Percentiles rank a stretch among this genome's conserved stretches.
These are phyloP conservation scores for Artemisia annua DNA, from an alignment of 129 eudicot genomes.

Conservation along the genomic window DNA sequence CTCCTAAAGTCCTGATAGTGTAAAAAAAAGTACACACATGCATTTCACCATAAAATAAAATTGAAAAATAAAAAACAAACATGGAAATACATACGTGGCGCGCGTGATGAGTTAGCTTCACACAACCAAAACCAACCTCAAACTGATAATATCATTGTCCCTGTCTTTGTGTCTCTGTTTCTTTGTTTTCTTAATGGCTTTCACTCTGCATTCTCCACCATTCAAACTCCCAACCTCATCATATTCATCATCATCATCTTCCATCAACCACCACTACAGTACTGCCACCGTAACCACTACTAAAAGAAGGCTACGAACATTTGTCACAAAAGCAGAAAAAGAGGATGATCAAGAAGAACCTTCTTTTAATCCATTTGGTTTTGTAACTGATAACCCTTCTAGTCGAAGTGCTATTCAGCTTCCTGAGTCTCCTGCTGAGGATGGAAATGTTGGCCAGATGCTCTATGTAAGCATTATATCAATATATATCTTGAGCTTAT, in stretches of 20 bases:
- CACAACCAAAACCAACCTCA: conserved; percentile 16
- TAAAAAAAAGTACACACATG: too few relatives aligned
- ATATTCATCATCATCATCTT: conserved; percentile 6
- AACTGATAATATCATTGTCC: background rate
- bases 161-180: background rate
- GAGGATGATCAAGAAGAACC: conserved; percentile 50
- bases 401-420: conserved; percentile 95
- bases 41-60: too few relatives aligned
- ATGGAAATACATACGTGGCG: background rate
- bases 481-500: background rate
- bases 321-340: conserved; percentile 49
- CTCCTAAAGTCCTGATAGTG: too few relatives aligned
- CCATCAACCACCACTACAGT: too few relatives aligned
- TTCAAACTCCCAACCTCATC: conserved; percentile 28
- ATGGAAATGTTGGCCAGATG: conserved; percentile 98
- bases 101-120: conserved; percentile 30
- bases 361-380: conserved; percentile 91
- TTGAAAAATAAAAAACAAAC: too few relatives aligned
- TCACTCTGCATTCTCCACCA: conserved; percentile 47
- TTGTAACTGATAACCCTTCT: conserved; percentile 92
- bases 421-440: conserved; percentile 88
- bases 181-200: conserved; percentile 35
- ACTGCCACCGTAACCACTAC: conserved; percentile 2
- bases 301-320: conserved; percentile 18
- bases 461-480: conserved; percentile 51